These are phyloP conservation scores for Hepatocystis sp. DNA, from an alignment of 169 alveolate genomes.

Conservation along the genomic window DNA sequence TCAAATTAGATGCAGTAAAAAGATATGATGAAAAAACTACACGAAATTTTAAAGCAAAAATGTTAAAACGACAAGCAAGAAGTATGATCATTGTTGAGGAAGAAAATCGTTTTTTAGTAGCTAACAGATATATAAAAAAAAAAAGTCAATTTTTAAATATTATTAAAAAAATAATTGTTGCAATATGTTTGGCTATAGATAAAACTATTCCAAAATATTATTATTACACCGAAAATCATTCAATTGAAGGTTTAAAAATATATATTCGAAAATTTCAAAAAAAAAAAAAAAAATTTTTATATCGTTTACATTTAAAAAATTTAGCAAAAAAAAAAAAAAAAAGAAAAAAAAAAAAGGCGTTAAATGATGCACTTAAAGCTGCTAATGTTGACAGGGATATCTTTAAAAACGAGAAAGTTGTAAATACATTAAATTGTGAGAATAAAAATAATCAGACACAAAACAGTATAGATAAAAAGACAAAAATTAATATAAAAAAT, in stretches of 20 bases:
- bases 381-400: no score
- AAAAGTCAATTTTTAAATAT: constrained; percentile 8
- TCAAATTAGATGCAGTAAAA: neutral
- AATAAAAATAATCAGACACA: no score
- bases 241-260: constrained; percentile 1
- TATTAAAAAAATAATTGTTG: constrained; percentile 27
- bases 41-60: neutral
- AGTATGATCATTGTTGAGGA: constrained; percentile 71
- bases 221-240: constrained; percentile 25
- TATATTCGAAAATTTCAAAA: constrained; percentile 25
- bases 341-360: neutral
- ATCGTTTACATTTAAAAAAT: neutral
- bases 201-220: constrained; percentile 43
- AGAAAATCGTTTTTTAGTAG: constrained; percentile 69
- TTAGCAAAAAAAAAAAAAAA: neutral
- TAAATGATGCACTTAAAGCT: no score
- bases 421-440: no score
- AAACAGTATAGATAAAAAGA: no score
- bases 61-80: constrained; percentile 55
- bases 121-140: constrained; percentile 50
- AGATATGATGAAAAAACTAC: neutral
- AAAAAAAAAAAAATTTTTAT: constrained; percentile 16
- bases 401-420: no score
- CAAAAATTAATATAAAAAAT: no score
- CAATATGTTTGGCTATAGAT: constrained; percentile 9